Evolutionary conservation across 164 flowering plant genomes (phyloP), one percentile per base, ranked within the genome.

Genomic region (Chloranthus sessilifolius): DNA sequence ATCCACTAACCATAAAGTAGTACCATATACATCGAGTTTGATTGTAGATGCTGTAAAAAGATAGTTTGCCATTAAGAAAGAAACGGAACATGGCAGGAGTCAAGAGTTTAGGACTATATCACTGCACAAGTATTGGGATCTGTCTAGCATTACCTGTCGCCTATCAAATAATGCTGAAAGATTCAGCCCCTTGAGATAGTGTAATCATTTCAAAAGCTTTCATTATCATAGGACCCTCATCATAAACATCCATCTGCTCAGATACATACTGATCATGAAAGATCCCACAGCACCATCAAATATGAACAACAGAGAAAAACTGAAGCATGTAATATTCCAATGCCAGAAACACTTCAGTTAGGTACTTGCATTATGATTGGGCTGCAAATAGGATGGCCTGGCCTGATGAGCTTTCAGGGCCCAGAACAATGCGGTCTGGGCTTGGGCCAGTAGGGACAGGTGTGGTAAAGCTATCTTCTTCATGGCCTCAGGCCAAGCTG

Each of bases 161-260:
- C 94, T 71, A 53, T 88, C 96, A 74, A 92, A 92, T 59, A 92
- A 67, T 33, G 96, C 84, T 10, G 99, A 84, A 48, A 92, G 75
- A 58, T 92, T 92, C 52, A 92, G 59, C 50, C 96, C n/a, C 99
- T 61, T 92, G 99, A 50, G 99, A 92, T 27, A 92, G 62, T 20
- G 95, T 86, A 44, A 92, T 92, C 99, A 92, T 86, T 81, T 92
- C 99, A 74, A 92, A 92, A 34, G 96, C 99, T 77, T 92, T 92
- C 99, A 92, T 92, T 19, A 81, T 49, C 40, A 86, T 50, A 52
- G 99, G 99, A 16, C 96, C 95, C 19, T 46, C 52, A 1, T 69
- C 77, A 49, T 45, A 57, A 14, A 22, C 40, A 52, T 24, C 69
- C 26, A 75, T 50, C 55, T 78, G 79, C 70, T 88, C 96, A 34